Evolutionary conservation across 345 rosid genomes (phyloP).

Genomic region (Garcia nutans): DNA sequence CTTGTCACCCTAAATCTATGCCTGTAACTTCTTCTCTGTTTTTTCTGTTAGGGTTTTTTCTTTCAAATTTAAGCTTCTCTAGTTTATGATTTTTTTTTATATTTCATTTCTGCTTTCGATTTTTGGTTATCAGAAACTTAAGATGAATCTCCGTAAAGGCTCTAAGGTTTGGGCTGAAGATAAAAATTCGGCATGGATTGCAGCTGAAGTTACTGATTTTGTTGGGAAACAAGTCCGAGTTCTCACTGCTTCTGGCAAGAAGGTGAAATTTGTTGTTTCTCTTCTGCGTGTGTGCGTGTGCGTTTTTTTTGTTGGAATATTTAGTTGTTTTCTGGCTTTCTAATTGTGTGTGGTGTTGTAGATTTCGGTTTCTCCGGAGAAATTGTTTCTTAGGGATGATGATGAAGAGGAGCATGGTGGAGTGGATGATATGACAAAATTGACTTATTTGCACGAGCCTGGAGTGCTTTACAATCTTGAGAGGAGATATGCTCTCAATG

Average conservation of each 20-base stretch:
- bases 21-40: slow-evolving; percentile 6
- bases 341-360: slow-evolving; percentile 19
- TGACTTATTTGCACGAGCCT: slow-evolving; percentile 93
- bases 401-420: slow-evolving; percentile 93
- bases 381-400: slow-evolving; percentile 63
- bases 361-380: slow-evolving; percentile 54
- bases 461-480: slow-evolving; percentile 87
- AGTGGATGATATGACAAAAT: slow-evolving; percentile 97
- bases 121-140: slow-evolving; percentile 29
- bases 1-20: slow-evolving; percentile 13
- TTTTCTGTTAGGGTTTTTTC: slow-evolving; percentile 9
- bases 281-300: not conserved
- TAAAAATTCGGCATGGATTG: slow-evolving; percentile 76
- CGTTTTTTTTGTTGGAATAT: not conserved
- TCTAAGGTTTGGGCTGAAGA: slow-evolving; percentile 87
- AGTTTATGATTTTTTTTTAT: not conserved
- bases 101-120: slow-evolving; percentile 19
- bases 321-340: not conserved
- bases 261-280: slow-evolving; percentile 38
- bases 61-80: slow-evolving; percentile 1
- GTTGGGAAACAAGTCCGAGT: slow-evolving; percentile 54
- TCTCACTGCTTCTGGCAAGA: slow-evolving; percentile 48
- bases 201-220: slow-evolving; percentile 60
- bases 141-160: slow-evolving; percentile 62
- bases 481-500: slow-evolving; percentile 86